Evolutionary conservation across 805 yeast genomes (phyloP).

Genomic region (Candida pini): DNA sequence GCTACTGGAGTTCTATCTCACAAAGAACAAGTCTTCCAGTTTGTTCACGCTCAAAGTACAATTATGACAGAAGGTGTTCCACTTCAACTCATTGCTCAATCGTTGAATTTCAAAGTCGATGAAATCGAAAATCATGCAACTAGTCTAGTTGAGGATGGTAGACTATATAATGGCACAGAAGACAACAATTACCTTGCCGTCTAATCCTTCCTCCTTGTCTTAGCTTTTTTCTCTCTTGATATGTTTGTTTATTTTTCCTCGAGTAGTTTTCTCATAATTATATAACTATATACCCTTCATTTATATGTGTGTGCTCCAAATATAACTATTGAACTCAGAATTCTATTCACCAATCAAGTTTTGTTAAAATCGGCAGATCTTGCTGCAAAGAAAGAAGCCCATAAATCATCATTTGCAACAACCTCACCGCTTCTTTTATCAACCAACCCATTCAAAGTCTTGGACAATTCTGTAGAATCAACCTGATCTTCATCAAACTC

Average conservation of each 20-base stretch:
- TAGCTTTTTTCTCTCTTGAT: conserved; percentile 1
- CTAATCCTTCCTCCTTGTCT: conserved; percentile 21
- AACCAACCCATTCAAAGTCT: conserved; percentile 44
- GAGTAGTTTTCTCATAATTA: conserved; percentile 26
- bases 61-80: conserved; percentile 78
- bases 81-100: conserved; percentile 52
- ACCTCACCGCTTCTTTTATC: conserved; percentile 49
- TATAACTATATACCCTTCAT: conserved; percentile 23
- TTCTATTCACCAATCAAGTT: too few species aligned
- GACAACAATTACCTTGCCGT: conserved; percentile 57
- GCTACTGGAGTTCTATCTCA: conserved; percentile 20
- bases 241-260: conserved; percentile 11
- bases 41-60: conserved; percentile 44
- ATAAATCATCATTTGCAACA: conserved; percentile 52
- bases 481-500: conserved; percentile 34
- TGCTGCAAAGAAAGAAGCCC: conserved; percentile 53
- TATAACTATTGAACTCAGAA: conserved; percentile 8
- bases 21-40: conserved; percentile 42
- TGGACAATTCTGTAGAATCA: conserved; percentile 51
- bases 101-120: conserved; percentile 43
- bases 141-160: conserved; percentile 60
- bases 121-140: conserved; percentile 46
- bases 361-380: conserved; percentile 23
- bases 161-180: conserved; percentile 62
- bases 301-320: neutral